Evolutionary conservation across 176 grass and related monocot species (phyloP), one percentile per base, ranked within the genome.

Genomic region (Elymus sibiricus): DNA sequence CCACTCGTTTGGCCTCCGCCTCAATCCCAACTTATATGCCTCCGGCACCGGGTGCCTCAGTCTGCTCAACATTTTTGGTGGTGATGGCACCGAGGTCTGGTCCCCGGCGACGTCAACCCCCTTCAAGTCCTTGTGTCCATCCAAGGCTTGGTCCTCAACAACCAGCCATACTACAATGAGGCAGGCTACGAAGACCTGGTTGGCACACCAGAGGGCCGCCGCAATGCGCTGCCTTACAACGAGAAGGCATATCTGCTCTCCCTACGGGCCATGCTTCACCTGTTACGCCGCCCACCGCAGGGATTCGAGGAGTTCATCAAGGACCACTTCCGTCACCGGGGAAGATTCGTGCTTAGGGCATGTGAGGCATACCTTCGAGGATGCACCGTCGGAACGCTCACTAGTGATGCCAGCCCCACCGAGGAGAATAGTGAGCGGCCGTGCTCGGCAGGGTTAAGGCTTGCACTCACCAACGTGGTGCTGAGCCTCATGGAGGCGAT

Each of bases 1-100:
- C 55, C 78, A 47, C 21, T 90, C 83, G 0, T 72, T 79, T 25
- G 83, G 88, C 0, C 37, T 82, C 12, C 34, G 63, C 25, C 22
- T 86, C n/a, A 90, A 90, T 53, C 88, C 83, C 16, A 86, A 90
- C 83, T 25, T 90, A 7, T 82, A 77, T 74, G 25, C 73, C 1
- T 86, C 83, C 11, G 71, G 88, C 22, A 90, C 84, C 4, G 83
- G 82, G 22, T 90, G 88, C 55, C 38, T 86, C 0, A 86, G 78
- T 62, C 51, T 86, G 42, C 77, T 82, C 32, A 28, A 70, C 46
- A 86, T 78, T 3, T 86, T 84, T 35, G 53, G 26, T 3, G 83
- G 83, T 6, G 26, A 64, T 0, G 88, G 39, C 4, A 15, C 29
- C 11, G 83, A 86, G 75, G 47, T 49, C 19, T 90, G 88, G 83